Conservation (phyloP, 345 rosid genomes). For the Aegle marmelos region DNA sequence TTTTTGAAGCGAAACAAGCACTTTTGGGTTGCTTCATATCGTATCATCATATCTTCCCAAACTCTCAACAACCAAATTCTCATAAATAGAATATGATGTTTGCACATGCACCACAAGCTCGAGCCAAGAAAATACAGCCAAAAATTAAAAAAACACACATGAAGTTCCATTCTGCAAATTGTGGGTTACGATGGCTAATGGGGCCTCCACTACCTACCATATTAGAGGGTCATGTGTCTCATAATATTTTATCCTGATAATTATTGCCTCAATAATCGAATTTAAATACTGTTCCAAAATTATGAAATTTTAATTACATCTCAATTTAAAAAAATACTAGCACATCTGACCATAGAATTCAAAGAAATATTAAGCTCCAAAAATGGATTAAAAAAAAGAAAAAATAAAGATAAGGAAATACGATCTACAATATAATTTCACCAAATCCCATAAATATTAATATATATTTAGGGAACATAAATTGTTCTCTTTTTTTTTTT, state of each 20-base stretch:
- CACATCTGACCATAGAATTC: neutral
- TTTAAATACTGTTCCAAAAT: slow-evolving; percentile 6
- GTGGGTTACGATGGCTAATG: slow-evolving; percentile 23
- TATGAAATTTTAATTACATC: neutral
- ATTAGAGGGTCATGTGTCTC: neutral
- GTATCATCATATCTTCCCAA: neutral
- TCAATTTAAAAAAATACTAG: neutral
- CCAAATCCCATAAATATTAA: neutral
- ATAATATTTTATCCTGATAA: slow-evolving; percentile 13
- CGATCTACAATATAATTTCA: neutral
- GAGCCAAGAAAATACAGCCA: slow-evolving; percentile 28
- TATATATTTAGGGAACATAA: neutral
- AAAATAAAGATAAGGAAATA: neutral
- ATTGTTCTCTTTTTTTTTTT: slow-evolving; percentile 14
- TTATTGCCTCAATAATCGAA: slow-evolving; percentile 26
- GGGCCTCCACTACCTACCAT: slow-evolving; percentile 19
- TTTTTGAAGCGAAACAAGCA: neutral
- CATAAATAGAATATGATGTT: neutral
- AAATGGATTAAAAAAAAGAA: neutral
- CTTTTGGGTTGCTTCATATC: neutral
- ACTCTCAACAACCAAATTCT: slow-evolving; percentile 15
- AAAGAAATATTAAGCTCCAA: neutral
- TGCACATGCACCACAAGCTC: slow-evolving; percentile 16
- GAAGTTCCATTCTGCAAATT: slow-evolving; percentile 1
- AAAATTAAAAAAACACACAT: neutral